These are phyloP conservation scores for Boletus subparvulus DNA, from an alignment of 768 basidiomycete genomes.

Conservation along the genomic window DNA sequence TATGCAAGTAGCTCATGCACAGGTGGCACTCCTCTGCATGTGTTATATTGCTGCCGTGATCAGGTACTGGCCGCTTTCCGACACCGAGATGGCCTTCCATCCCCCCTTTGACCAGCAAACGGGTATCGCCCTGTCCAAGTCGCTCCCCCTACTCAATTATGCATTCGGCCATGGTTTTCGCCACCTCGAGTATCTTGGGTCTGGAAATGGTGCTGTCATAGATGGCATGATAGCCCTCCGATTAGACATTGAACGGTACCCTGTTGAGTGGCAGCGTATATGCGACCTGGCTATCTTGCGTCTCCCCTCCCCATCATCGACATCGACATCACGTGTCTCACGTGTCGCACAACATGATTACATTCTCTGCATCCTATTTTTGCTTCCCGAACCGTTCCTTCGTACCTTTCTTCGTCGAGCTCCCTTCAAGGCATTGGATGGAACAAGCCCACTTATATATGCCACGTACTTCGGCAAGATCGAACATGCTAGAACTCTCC, in stretches of 20 bases:
- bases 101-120: too few relatives aligned
- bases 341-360: background rate
- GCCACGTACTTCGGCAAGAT: constrained; percentile 1
- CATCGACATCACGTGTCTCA: too few relatives aligned
- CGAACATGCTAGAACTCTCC: constrained; percentile 1
- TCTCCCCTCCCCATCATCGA: background rate
- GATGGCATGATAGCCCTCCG: background rate
- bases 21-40: background rate
- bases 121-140: too few relatives aligned
- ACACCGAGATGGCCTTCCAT: background rate
- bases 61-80: background rate
- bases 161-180: background rate
- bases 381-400: background rate
- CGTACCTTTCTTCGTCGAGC: background rate
- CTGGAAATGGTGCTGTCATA: background rate
- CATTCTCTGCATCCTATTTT: background rate
- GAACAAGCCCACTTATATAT: constrained; percentile 14
- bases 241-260: background rate
- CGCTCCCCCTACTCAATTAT: background rate
- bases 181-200: background rate
- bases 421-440: background rate
- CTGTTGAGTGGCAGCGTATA: background rate
- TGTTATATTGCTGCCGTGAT: background rate
- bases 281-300: background rate
- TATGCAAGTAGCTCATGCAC: background rate